Evolutionary conservation across 2,329 filamentous ascomycete genomes (phyloP), one percentile per base, ranked within the genome.

Genomic region (Aspergillus arachidicola): DNA sequence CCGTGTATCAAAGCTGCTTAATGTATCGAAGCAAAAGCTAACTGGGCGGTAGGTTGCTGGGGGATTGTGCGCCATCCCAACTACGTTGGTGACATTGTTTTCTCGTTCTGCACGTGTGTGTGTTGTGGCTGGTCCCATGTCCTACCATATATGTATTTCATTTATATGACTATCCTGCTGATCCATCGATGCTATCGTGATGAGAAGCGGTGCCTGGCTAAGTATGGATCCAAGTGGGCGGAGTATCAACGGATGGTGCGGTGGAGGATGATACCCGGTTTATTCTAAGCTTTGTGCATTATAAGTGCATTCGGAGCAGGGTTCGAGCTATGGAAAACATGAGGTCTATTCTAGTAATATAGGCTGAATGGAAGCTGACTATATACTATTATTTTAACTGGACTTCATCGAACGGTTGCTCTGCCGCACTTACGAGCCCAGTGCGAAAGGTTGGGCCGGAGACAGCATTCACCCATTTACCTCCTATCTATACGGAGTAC

Each of bases 161-260:
- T 82, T 0, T 83, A 79, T 67, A 82, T 84, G 79, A 77, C 76
- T 0, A 61, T 76, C 3, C 63, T 84, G 11, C 73, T 84, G 4
- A 68, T 83, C 6, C 81, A 84, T 68, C 75, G 82, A 6, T 82
- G 81, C 53, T 74, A 77, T 38, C 74, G 81, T 11, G 82, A 83
- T 56, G 82, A 84, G 68, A 75, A 76, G 58, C 72, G 81, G 10
- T 83, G 81, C 46, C 73, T 70, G 2, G 73, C 70, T 23, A 84
- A 84, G 64, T 84, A 84, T 60, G 81, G 82, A 2, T 67, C 73
- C 3, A 73, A 73, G 1, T 84, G 82, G 82, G 71, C 76, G 9
- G 74, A 76, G 50, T 84, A 84, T 66, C 81, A 80, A 64, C 64
- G 62, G 23, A 75, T 68, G 5, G 81, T 83, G 4, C 74, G 66